Base-by-base conservation (phyloP, 2,329 filamentous ascomycete species). In the Aspergillus tanneri region DNA sequence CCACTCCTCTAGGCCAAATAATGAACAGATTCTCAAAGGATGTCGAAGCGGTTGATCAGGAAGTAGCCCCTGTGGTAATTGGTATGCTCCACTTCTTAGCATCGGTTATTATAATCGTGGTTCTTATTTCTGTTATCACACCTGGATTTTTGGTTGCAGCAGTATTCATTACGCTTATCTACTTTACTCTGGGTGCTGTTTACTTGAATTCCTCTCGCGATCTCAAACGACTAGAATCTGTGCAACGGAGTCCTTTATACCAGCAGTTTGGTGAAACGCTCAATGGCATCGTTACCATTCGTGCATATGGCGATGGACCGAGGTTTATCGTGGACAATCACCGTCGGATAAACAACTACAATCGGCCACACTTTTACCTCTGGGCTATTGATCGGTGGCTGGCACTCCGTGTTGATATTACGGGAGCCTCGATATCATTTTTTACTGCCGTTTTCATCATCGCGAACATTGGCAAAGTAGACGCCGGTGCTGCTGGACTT, bases 11-110 rank as follows among this genome's bases (percentile, higher is more conserved):
- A 0, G 93, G 93, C 10, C 92, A 96, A 70, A 79, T 99, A 62
- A 97, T 97, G 86, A 99, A 99, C 71, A 84, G 93, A 16, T 99
- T 99, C 73, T 97, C 92, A 67, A 97, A 97, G 71, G 93, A 99
- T 67, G 82, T 99, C 11, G 91, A 99, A 68, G 85, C 90, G 9
- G 80, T 99, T 16, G 93, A 99, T 59, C 93, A 99, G 67, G 93
- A 99, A 68, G 88, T 99, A 49, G 91, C 93, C 0, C 90, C 91
- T 2, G 85, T 95, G 32, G 92, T 93, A 18, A 91, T 97, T 58
- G 83, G 84, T 42, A 81, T 85, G 56, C 74, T 86, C 14, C 82
- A 86, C 64, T 85, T 83, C 62, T 64, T 86, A 42, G 81, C 80
- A 12, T 82, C 82, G 2, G 82, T 97, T 36, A 65, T 93, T 28